These are phyloP conservation scores for Adansonia rubrostipa DNA, from an alignment of 441 rosid genomes.

Conservation along the genomic window DNA sequence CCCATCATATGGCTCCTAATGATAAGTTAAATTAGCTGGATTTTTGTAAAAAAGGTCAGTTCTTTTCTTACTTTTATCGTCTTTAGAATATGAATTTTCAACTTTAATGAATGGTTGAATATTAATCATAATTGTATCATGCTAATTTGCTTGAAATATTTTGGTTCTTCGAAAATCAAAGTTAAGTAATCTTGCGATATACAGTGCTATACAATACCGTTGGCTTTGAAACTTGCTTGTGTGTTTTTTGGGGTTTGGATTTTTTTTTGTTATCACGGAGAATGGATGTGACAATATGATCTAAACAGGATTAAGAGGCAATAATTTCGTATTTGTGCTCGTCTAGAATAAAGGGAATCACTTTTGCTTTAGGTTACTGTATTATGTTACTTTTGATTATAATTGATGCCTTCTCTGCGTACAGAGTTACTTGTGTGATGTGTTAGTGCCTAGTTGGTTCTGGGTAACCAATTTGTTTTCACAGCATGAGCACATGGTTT, in stretches of 20 bases:
- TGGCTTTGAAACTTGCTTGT: slow-evolving; percentile 1
- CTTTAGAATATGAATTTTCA: not conserved
- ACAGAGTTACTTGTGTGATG: not conserved
- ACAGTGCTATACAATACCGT: not conserved
- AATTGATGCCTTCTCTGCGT: not conserved
- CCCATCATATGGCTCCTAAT: slow-evolving; percentile 46
- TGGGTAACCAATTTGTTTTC: not conserved
- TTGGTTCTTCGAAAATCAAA: not conserved
- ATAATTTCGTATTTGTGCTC: not conserved
- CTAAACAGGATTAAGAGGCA: slow-evolving; percentile 1
- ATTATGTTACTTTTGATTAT: not conserved
- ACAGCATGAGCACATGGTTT: not conserved
- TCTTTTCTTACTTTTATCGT: slow-evolving; percentile 11
- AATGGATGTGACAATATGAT: not conserved
- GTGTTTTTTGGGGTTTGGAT: not conserved
- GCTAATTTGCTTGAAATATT: not conserved
- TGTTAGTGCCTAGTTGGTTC: not conserved
- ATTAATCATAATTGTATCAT: not conserved
- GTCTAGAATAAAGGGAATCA: not conserved
- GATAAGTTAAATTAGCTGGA: slow-evolving; percentile 40
- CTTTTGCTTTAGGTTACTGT: not conserved
- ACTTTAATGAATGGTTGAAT: not conserved
- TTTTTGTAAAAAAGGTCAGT: slow-evolving; percentile 27
- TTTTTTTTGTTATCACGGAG: not conserved
- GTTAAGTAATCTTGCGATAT: not conserved